These are phyloP conservation scores for Gremmenia infestans DNA, from an alignment of 2,329 filamentous ascomycete genomes.

Conservation along the genomic window DNA sequence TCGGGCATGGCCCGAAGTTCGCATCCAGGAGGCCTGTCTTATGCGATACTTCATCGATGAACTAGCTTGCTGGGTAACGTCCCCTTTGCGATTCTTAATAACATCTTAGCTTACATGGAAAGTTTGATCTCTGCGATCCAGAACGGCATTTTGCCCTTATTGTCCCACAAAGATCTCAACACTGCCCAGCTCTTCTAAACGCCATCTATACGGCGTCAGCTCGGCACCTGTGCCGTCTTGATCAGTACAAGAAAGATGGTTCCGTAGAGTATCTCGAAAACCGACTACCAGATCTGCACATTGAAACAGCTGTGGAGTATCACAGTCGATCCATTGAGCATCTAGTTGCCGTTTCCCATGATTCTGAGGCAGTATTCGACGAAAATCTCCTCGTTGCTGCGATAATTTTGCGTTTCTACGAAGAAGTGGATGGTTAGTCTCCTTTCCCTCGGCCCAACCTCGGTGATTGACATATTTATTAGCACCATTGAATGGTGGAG, in stretches of 20 bases:
- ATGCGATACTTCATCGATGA: constrained; percentile 26
- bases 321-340: constrained; percentile 38
- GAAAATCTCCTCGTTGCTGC: no score
- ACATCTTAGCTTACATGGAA: no score
- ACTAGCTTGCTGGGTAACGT: constrained; percentile 21
- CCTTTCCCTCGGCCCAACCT: no score
- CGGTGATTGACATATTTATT: neutral
- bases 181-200: neutral
- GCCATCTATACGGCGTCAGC: constrained; percentile 34
- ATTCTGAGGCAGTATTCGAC: no score
- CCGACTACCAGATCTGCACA: constrained; percentile 28
- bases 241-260: constrained; percentile 16
- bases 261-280: constrained; percentile 21
- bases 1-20: constrained; percentile 6
- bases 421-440: no score
- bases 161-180: no score
- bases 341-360: constrained; percentile 34
- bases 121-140: no score
- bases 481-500: constrained; percentile 20
- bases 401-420: no score
- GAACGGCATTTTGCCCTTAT: no score
- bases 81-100: no score
- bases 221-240: constrained; percentile 33
- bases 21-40: constrained; percentile 22
- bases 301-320: constrained; percentile 36